Conservation (phyloP, 306 rosid genomes). For the Trifolium repens region DNA sequence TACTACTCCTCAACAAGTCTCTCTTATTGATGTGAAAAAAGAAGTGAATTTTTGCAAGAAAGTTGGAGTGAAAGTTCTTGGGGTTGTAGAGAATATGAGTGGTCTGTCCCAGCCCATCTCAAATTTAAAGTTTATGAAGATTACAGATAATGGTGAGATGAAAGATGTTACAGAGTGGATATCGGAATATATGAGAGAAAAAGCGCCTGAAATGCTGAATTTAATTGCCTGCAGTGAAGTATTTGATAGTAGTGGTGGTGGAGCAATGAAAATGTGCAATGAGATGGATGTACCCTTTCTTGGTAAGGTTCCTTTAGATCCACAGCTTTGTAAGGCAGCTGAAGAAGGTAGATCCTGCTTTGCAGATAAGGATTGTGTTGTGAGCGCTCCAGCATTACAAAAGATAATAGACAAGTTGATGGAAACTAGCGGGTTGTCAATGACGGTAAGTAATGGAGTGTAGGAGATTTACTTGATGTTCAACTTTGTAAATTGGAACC, state of each 20-base stretch:
- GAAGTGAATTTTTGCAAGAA: slow-evolving; percentile 90
- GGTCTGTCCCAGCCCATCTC: slow-evolving; percentile 68
- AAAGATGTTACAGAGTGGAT: slow-evolving; percentile 76
- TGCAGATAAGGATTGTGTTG: slow-evolving; percentile 59
- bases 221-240: slow-evolving; percentile 76
- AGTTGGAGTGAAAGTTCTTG: slow-evolving; percentile 80
- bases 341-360: slow-evolving; percentile 95
- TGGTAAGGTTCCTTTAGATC: slow-evolving; percentile 92
- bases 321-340: slow-evolving; percentile 89
- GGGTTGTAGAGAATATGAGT: slow-evolving; percentile 96
- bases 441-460: slow-evolving; percentile 48
- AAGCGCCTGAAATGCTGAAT: slow-evolving; percentile 66
- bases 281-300: slow-evolving; percentile 87
- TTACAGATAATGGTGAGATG: slow-evolving; percentile 67
- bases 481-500: slow-evolving; percentile 21
- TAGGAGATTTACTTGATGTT: slow-evolving; percentile 35
- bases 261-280: slow-evolving; percentile 77
- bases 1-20: slow-evolving; percentile 93
- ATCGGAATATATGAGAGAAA: slow-evolving; percentile 62
- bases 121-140: slow-evolving; percentile 66
- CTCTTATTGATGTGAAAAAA: slow-evolving; percentile 86
- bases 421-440: slow-evolving; percentile 57
- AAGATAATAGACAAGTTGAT: slow-evolving; percentile 69
- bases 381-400: slow-evolving; percentile 79
- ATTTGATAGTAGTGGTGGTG: slow-evolving; percentile 85